These are phyloP conservation scores for Albizia julibrissin DNA, from an alignment of 306 rosid species.

Conservation along the genomic window DNA sequence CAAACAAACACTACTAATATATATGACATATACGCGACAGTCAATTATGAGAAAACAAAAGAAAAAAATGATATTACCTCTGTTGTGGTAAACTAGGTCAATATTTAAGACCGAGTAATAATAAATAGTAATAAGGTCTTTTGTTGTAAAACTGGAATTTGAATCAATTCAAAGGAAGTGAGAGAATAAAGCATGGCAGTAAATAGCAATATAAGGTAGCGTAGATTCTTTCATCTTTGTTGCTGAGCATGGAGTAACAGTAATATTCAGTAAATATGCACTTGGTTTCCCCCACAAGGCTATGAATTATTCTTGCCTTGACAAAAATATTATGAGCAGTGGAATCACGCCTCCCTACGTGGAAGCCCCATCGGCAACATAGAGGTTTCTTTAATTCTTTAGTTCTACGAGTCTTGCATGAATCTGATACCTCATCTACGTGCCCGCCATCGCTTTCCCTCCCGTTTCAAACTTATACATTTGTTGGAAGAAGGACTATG, in stretches of 20 bases:
- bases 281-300: slow-evolving; percentile 6
- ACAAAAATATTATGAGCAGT: background rate
- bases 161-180: background rate
- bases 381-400: slow-evolving; percentile 2
- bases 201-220: background rate
- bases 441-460: background rate
- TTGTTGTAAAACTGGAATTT: background rate
- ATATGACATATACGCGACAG: background rate
- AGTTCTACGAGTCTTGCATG: background rate
- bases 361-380: background rate
- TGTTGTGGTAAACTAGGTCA: too few relatives aligned
- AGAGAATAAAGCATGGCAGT: background rate
- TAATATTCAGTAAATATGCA: background rate
- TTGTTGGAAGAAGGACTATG: background rate
- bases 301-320: slow-evolving; percentile 24
- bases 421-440: slow-evolving; percentile 35
- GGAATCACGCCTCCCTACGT: slow-evolving; percentile 38
- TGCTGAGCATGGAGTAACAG: background rate
- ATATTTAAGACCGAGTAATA: background rate
- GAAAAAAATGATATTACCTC: too few relatives aligned
- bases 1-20: too few relatives aligned
- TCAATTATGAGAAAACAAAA: background rate
- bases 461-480: background rate
- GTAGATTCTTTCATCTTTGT: background rate
- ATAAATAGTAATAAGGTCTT: background rate